Percentiles rank a stretch among this genome's conserved stretches.
Conservation (phyloP, 2,329 filamentous ascomycete species). For the Colletotrichum simmondsii region DNA sequence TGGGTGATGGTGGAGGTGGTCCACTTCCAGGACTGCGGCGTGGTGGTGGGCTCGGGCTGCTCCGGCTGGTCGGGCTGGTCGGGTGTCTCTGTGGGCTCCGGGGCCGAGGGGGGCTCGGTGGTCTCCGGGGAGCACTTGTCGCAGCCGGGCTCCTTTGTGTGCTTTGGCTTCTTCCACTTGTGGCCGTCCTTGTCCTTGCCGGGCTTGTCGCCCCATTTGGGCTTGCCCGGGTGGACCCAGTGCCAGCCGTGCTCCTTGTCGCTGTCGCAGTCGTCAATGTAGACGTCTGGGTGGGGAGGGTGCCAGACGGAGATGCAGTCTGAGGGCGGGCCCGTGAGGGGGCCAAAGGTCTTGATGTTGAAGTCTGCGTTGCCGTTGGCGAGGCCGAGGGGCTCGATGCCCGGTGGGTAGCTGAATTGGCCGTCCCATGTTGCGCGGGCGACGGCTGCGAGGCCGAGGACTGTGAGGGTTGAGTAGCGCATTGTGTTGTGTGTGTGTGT, state of each 20-base stretch:
- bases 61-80: conserved; percentile 14
- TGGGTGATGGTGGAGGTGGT: conserved; percentile 54
- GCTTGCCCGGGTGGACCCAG: conserved; percentile 47
- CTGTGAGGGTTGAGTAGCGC: conserved; percentile 33
- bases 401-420: conserved; percentile 36
- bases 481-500: conserved; percentile 26
- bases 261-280: conserved; percentile 50
- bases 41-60: conserved; percentile 35
- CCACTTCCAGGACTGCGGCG: conserved; percentile 45
- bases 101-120: neutral
- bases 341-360: conserved; percentile 36
- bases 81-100: neutral
- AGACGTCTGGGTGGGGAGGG: conserved; percentile 47
- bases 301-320: conserved; percentile 48
- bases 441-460: conserved; percentile 34
- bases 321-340: conserved; percentile 37
- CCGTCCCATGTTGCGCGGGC: conserved; percentile 33
- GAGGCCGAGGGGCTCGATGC: conserved; percentile 34
- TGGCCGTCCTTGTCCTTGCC: conserved; percentile 22
- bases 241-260: conserved; percentile 46
- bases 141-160: conserved; percentile 2
- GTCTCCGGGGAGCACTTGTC: neutral
- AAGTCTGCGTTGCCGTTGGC: conserved; percentile 21
- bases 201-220: conserved; percentile 20
- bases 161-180: conserved; percentile 1